phyloP scores from a whole-genome alignment of 2,329 filamentous ascomycete species.

The Diaporthe sp. region DNA sequence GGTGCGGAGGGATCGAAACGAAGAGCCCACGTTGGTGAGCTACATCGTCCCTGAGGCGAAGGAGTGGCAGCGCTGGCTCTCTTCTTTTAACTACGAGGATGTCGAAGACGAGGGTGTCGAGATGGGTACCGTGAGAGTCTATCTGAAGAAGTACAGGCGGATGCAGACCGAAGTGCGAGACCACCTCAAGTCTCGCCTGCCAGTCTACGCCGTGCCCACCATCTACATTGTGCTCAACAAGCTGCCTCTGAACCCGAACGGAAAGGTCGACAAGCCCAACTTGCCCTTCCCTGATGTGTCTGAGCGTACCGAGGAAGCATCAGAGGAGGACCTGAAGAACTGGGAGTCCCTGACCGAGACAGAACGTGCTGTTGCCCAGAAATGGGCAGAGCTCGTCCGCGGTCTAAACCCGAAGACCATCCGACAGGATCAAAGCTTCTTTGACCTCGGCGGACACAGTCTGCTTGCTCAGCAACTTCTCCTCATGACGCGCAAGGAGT shows the following conservation, averaged over 20 bases:
- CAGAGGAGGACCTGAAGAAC: constrained; percentile 58
- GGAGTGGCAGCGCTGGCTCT: constrained; percentile 80
- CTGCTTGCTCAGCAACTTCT: constrained; percentile 87
- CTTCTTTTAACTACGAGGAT: constrained; percentile 67
- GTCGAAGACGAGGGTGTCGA: constrained; percentile 65
- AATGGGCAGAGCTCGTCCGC: constrained; percentile 81
- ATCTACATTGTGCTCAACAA: constrained; percentile 80
- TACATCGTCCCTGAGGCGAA: constrained; percentile 89
- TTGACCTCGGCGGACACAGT: constrained; percentile 85
- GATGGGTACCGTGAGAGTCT: constrained; percentile 60
- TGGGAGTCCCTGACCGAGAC: constrained; percentile 63
- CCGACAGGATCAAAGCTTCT: constrained; percentile 72
- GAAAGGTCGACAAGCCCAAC: constrained; percentile 77
- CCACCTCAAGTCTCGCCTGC: constrained; percentile 78
- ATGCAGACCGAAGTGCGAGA: constrained; percentile 70
- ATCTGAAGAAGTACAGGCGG: constrained; percentile 59
- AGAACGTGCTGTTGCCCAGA: constrained; percentile 76
- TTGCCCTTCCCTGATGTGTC: constrained; percentile 85
- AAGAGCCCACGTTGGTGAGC: constrained; percentile 88
- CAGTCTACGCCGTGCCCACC: constrained; percentile 81
- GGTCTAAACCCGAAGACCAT: constrained; percentile 78
- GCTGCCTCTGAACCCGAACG: constrained; percentile 86
- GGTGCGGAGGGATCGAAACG: constrained; percentile 84
- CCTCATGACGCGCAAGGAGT: constrained; percentile 69
- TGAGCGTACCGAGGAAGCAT: constrained; percentile 67